Evolutionary conservation across 2,329 filamentous ascomycete genomes (phyloP).

Genomic region (Sarocladiaceae sp.): DNA sequence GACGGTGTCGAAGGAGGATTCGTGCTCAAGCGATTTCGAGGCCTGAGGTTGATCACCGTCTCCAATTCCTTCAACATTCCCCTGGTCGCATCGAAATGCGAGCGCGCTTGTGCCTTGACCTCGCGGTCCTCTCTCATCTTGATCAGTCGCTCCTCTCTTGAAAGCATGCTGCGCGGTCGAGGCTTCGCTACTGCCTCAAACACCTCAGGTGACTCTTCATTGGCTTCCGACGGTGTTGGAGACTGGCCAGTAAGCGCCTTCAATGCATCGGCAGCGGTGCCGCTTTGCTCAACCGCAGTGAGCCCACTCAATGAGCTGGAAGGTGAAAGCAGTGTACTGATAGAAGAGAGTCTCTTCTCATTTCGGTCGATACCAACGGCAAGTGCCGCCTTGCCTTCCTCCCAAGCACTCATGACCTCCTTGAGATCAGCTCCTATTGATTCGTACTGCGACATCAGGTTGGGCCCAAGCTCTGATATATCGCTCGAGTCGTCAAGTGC

Average conservation of each 20-base stretch:
- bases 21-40: conserved; percentile 33
- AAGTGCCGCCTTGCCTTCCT: conserved; percentile 78
- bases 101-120: conserved; percentile 64
- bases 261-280: conserved; percentile 56
- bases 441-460: conserved; percentile 86
- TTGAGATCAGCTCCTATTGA: conserved; percentile 87
- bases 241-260: conserved; percentile 73
- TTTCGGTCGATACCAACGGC: conserved; percentile 78
- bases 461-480: conserved; percentile 71
- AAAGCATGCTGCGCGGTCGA: conserved; percentile 65
- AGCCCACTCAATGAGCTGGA: conserved; percentile 63
- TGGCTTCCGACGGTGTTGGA: conserved; percentile 43
- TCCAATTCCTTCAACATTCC: conserved; percentile 93
- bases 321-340: conserved; percentile 56
- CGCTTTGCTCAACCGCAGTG: conserved; percentile 54
- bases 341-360: conserved; percentile 63
- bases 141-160: conserved; percentile 79
- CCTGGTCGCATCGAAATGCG: conserved; percentile 74
- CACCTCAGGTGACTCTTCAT: conserved; percentile 63
- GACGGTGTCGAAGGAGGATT: conserved; percentile 16
- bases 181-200: conserved; percentile 85
- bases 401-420: conserved; percentile 78
- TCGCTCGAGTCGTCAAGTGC: conserved; percentile 70
- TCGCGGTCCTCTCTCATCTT: conserved; percentile 86
- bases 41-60: conserved; percentile 68